Evolutionary conservation across 768 basidiomycete genomes (phyloP), one percentile per base, ranked within the genome.

Genomic region (Termitomyces sp.): DNA sequence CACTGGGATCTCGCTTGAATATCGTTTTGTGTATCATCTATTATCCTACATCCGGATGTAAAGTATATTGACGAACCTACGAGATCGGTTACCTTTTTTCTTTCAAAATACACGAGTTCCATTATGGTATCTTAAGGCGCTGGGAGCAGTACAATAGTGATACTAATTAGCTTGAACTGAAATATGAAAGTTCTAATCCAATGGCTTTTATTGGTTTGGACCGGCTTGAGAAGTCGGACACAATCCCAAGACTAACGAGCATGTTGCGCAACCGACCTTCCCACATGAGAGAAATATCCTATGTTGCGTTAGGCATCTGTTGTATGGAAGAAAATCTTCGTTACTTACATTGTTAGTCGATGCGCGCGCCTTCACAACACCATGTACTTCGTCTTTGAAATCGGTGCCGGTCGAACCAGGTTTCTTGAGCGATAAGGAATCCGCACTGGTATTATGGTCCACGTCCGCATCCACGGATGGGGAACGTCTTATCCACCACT

Each of bases 241-340:
- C 83, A 15, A 97, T 86, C 5, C 96, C 96, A 34, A 96, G 72
- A 65, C 94, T 91, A 64, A 98, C 86, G 8, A 98, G 78, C 79
- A 95, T 88, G 67, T 94, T 94, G 56, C 88, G 85, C 67, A 98
- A 73, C 25, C 96, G 86, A 14, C 96, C 94, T 76, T 97, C 94
- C 92, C 96, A 98, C 72, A 97, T 84, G 45, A 98, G 71, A 5
- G 96, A 90, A 20, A 98, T 81, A 63, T 94, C 90, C 95, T 95
- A 60, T 32, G 64, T 29, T 56, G 34, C 34, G 31, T 17, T 42
- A 55, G 43, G 17, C 40, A 17, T 55, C 7, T 42, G 36, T 46
- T 36, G 4, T 14, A 20, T 11, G 12, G 31, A 56, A 36, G 37
- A 38, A 49, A 10, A 32, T 4, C 20, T 34, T 36, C 52, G 7